phyloP scores from a whole-genome alignment of 1,284 basidiomycete genomes.

The Fomitiporia mediterranea region DNA sequence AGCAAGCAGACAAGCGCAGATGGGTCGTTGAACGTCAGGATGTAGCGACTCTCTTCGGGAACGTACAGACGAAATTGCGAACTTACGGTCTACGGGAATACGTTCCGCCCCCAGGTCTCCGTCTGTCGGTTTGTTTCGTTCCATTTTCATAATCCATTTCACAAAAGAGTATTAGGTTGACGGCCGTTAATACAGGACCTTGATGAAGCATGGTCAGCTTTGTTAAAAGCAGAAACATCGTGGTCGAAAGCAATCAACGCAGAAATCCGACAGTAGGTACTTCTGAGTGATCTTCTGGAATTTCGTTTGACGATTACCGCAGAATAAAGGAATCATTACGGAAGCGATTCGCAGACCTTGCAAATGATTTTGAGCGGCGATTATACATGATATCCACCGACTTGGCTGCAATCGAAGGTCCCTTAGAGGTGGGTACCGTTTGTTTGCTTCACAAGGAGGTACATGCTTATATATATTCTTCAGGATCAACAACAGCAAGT shows the following conservation, averaged over 20 bases:
- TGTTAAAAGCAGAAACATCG: conserved; percentile 73
- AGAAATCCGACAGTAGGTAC: conserved; percentile 79
- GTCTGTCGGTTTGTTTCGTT: conserved; percentile 45
- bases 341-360: conserved; percentile 78
- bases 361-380: conserved; percentile 78
- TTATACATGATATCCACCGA: conserved; percentile 71
- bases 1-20: conserved; percentile 77
- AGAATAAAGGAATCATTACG: conserved; percentile 90
- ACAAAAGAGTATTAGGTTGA: not conserved
- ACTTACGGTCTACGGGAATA: conserved; percentile 88
- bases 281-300: not conserved
- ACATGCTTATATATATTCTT: conserved; percentile 1
- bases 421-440: conserved; percentile 55
- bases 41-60: conserved; percentile 83
- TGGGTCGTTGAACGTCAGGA: conserved; percentile 93
- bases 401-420: conserved; percentile 73
- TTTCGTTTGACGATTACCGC: not conserved
- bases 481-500: conserved; percentile 54
- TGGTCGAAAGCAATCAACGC: conserved; percentile 86
- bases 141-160: not conserved
- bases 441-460: not conserved
- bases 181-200: conserved; percentile 60
- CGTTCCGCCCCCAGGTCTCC: conserved; percentile 69
- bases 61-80: conserved; percentile 91
- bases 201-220: conserved; percentile 71